These are phyloP conservation scores for Apodospora peruviana DNA, from an alignment of 495 filamentous ascomycete genomes.

Conservation along the genomic window DNA sequence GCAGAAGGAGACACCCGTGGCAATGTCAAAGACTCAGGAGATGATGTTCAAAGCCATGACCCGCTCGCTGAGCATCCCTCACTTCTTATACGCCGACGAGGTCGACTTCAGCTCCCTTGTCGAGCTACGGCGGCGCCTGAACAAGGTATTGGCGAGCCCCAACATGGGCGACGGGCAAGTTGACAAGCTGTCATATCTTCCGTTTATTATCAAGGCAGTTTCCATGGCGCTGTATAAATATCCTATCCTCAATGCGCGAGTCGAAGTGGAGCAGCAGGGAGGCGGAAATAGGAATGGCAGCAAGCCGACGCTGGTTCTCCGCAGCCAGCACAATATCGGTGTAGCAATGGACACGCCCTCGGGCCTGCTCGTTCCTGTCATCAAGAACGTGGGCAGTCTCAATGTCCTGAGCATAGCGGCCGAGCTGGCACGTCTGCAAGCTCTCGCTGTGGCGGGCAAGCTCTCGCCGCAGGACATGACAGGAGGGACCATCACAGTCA, in stretches of 20 bases:
- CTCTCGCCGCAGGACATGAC: slow-evolving; percentile 69
- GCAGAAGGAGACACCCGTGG: slow-evolving; percentile 60
- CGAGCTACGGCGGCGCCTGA: slow-evolving; percentile 63
- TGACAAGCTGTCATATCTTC: slow-evolving; percentile 73
- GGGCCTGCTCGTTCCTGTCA: slow-evolving; percentile 90
- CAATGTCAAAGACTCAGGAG: slow-evolving; percentile 71
- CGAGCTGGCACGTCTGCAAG: slow-evolving; percentile 69
- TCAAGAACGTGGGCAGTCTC: slow-evolving; percentile 72
- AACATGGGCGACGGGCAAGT: slow-evolving; percentile 32
- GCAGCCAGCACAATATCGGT: slow-evolving; percentile 87
- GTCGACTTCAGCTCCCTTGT: slow-evolving; percentile 70
- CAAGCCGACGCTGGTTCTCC: slow-evolving; percentile 67
- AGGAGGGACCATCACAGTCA: slow-evolving; percentile 90
- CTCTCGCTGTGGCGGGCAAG: slow-evolving; percentile 65
- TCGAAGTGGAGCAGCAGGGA: slow-evolving; percentile 51
- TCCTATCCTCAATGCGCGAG: slow-evolving; percentile 80
- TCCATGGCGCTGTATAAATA: slow-evolving; percentile 75
- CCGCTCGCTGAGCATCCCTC: slow-evolving; percentile 78
- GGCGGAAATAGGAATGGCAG: slow-evolving; percentile 39
- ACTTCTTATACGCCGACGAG: slow-evolving; percentile 89
- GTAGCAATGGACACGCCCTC: slow-evolving; percentile 90
- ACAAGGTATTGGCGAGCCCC: slow-evolving; percentile 44
- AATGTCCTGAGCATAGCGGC: slow-evolving; percentile 71
- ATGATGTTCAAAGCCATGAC: slow-evolving; percentile 99
- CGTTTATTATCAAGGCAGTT: slow-evolving; percentile 94